Percentiles rank a stretch among this genome's conserved stretches.
phyloP scores from a whole-genome alignment of 192 early-diverging fungal genomes.

The Thoreauomyces humboldtii region DNA sequence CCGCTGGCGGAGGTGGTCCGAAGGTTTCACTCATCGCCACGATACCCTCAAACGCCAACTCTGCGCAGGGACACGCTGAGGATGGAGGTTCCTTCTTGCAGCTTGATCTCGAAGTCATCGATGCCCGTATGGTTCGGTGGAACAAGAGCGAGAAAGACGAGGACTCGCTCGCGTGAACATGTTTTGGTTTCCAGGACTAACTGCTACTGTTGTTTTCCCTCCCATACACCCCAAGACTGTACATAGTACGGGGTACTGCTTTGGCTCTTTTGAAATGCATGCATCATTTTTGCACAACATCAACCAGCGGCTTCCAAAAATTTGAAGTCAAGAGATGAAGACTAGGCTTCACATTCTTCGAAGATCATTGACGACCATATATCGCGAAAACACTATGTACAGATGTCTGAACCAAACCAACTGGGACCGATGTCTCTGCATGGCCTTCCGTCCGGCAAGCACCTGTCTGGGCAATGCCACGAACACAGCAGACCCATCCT shows the following conservation, averaged over 20 bases:
- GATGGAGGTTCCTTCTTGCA: conserved; percentile 53
- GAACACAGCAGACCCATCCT: conserved; percentile 15
- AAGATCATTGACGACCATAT: conserved; percentile 89
- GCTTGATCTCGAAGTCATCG: conserved; percentile 72
- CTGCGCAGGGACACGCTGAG: conserved; percentile 24
- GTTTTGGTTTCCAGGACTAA: no score
- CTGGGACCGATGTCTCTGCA: conserved; percentile 69
- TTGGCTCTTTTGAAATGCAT: no score
- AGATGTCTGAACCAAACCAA: conserved; percentile 91
- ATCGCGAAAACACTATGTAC: conserved; percentile 82
- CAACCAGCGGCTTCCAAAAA: no score
- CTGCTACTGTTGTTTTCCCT: no score
- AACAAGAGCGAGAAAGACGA: no score
- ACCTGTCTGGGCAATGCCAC: conserved; percentile 10
- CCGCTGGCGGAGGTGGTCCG: background rate
- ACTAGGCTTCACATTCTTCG: no score
- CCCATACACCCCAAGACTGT: no score
- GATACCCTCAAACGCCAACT: conserved; percentile 14
- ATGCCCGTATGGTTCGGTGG: conserved; percentile 47
- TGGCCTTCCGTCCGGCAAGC: conserved; percentile 8
- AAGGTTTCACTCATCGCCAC: conserved; percentile 20
- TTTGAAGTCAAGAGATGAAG: no score
- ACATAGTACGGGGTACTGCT: no score
- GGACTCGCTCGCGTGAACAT: no score
- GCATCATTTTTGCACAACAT: no score